A percentile compares a stretch with the other conserved stretches of the same genome.
phyloP scores from a whole-genome alignment of 371 early-diverging fungal species.

The Mucor velutinosus region DNA sequence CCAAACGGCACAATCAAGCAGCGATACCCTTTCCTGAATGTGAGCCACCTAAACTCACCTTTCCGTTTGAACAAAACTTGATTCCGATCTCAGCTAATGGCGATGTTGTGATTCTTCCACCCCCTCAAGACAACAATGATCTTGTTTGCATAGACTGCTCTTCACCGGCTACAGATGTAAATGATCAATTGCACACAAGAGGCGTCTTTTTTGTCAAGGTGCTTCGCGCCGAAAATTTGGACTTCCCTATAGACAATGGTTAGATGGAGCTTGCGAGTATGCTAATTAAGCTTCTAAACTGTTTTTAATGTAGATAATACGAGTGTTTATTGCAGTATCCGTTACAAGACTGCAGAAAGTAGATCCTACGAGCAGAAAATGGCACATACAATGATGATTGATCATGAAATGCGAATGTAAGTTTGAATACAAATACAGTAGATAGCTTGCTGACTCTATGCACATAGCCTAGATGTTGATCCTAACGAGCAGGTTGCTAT shows the following conservation, averaged over 20 bases:
- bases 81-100: constrained; percentile 3
- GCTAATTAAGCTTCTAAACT: not conserved
- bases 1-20: not conserved
- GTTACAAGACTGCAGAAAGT: constrained; percentile 8
- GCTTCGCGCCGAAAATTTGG: constrained; percentile 25
- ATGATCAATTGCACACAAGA: not conserved
- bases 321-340: constrained; percentile 11
- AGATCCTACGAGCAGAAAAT: constrained; percentile 7
- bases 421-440: not conserved
- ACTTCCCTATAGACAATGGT: constrained; percentile 39
- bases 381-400: constrained; percentile 12
- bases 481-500: constrained; percentile 15
- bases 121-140: not conserved
- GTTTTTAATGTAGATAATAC: constrained; percentile 1
- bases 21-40: not conserved
- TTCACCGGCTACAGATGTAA: not conserved
- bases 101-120: not conserved
- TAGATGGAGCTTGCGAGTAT: not conserved
- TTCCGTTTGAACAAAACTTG: constrained; percentile 7
- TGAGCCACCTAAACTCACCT: constrained; percentile 8
- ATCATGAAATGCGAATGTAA: constrained; percentile 25
- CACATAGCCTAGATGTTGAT: constrained; percentile 14
- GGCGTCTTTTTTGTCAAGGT: constrained; percentile 11
- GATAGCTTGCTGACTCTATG: not conserved
- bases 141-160: constrained; percentile 9